Percentiles rank a stretch among this genome's conserved stretches.
Conservation (phyloP, 371 early-diverging fungal genomes). For the Mucor plumbeus region DNA sequence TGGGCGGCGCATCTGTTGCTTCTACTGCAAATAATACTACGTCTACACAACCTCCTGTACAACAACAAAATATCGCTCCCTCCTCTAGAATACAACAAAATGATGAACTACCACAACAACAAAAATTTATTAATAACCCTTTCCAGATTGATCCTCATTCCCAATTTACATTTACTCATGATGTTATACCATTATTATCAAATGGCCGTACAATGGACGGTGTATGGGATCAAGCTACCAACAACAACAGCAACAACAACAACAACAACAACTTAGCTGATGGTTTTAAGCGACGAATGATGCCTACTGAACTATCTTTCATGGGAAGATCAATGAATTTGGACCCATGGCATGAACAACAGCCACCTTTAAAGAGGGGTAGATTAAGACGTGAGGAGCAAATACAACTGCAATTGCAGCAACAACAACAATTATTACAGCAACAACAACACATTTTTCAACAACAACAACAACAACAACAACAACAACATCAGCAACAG, state of each 20-base stretch:
- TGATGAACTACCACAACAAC: slow-evolving; percentile 19
- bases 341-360: slow-evolving; percentile 33
- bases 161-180: slow-evolving; percentile 52
- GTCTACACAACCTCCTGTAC: not conserved
- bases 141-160: slow-evolving; percentile 54
- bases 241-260: slow-evolving; percentile 21
- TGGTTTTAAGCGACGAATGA: slow-evolving; percentile 36
- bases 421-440: slow-evolving; percentile 2
- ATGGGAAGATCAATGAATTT: slow-evolving; percentile 47
- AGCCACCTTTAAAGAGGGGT: slow-evolving; percentile 45
- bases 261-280: slow-evolving; percentile 22
- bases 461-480: slow-evolving; percentile 9
- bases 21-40: slow-evolving; percentile 7
- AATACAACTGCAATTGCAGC: slow-evolving; percentile 11
- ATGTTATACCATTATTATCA: slow-evolving; percentile 14
- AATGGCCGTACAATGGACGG: slow-evolving; percentile 16
- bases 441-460: slow-evolving; percentile 14
- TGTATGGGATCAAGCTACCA: slow-evolving; percentile 23
- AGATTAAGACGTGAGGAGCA: slow-evolving; percentile 43
- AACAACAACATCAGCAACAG: not conserved
- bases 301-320: slow-evolving; percentile 41
- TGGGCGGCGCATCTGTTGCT: slow-evolving; percentile 12
- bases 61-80: not conserved
- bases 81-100: slow-evolving; percentile 1
- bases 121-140: slow-evolving; percentile 19